Conservation (phyloP, 495 filamentous ascomycete genomes). For the Tricharina praecox region DNA sequence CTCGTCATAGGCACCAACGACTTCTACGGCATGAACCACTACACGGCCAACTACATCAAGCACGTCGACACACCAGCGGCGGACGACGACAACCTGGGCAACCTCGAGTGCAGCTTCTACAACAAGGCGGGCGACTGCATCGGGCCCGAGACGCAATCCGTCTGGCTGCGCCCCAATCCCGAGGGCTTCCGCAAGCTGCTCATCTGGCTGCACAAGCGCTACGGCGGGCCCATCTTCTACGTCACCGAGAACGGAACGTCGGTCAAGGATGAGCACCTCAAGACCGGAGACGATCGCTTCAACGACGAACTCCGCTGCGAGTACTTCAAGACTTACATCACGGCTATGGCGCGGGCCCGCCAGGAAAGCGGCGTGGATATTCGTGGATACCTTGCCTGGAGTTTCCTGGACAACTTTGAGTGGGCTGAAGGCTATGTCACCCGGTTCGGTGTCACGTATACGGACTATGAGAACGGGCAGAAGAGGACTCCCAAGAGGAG, state of each 20-base stretch:
- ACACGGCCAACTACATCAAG: constrained; percentile 34
- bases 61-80: constrained; percentile 29
- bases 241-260: constrained; percentile 38
- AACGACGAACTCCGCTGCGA: constrained; percentile 32
- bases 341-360: constrained; percentile 31
- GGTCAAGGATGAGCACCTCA: constrained; percentile 31
- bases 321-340: constrained; percentile 35
- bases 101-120: constrained; percentile 31
- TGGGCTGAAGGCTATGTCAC: constrained; percentile 36
- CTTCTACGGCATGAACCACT: constrained; percentile 39
- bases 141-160: constrained; percentile 34
- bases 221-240: constrained; percentile 32
- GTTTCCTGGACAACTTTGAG: constrained; percentile 32
- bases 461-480: constrained; percentile 32
- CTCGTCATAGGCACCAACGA: constrained; percentile 34
- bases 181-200: constrained; percentile 33
- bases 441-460: constrained; percentile 32
- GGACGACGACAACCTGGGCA: constrained; percentile 33
- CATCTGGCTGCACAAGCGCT: constrained; percentile 31
- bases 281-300: constrained; percentile 24
- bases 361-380: constrained; percentile 33
- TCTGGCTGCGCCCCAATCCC: constrained; percentile 32
- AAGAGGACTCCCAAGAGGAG: constrained; percentile 36
- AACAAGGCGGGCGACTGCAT: constrained; percentile 33
- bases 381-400: constrained; percentile 36